Base-by-base conservation (phyloP, 345 rosid species). In the Sapria himalayana region DNA sequence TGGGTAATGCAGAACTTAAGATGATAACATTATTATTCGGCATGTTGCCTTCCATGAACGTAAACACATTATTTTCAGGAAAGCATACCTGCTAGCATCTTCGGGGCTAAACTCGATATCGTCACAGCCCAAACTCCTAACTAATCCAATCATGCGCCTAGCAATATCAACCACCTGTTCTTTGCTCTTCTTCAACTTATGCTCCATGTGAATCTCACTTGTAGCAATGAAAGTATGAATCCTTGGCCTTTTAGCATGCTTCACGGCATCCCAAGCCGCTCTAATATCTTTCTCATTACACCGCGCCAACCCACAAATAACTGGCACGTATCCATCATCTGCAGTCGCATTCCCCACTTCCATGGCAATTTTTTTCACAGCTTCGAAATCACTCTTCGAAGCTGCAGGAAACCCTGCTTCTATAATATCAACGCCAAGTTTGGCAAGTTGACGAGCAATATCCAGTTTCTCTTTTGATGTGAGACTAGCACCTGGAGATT, bases 51-150 rank as follows among this genome's bases (percentile, higher is more conserved):
- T n/a, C n/a, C n/a, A n/a, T n/a, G n/a, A n/a, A n/a, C n/a, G n/a
- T n/a, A n/a, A n/a, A n/a, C n/a, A n/a, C n/a, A n/a, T n/a, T n/a
- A n/a, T n/a, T n/a, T n/a, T n/a, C n/a, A 5, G 38, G 39, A 32
- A 12, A 19, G 8, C 18, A 2, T 49, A 85, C 92, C 92, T 72
- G 54, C 92, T 85, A 3, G 98, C 98, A 57, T 89, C 98, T 54
- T 82, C 93, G 0, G 98, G 93, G 54, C 95, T 82, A 46, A 89
- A 82, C 65, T 89, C 92, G 1, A 89, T 78, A 38, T 89, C 98
- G 0, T 77, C 56, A 47, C 95, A 89, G 0, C 98, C 98, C 58
- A 89, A 67, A 52, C 84, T 77, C 57, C 92, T 57, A 0, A 92
- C 92, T 23, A 56, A 79, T 2, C 20, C 45, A 12, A 89, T 95